Conservation (phyloP, 1,284 basidiomycete genomes). For the Pisolithus thermaeus region DNA sequence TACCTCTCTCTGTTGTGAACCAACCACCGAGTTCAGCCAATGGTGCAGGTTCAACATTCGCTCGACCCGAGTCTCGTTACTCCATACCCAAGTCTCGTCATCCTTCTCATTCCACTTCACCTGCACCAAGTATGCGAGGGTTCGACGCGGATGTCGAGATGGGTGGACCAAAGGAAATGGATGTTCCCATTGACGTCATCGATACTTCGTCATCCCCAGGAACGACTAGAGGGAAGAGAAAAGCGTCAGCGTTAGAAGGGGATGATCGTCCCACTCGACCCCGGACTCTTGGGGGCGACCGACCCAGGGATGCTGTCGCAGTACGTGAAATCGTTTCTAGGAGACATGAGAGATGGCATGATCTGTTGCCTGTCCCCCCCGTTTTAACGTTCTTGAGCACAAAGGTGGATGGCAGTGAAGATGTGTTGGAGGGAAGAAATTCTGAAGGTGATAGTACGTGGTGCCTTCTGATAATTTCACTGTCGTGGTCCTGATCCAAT, state of each 20-base stretch:
- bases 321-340: conserved; percentile 45
- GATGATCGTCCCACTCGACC: conserved; percentile 44
- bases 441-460: conserved; percentile 55
- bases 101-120: conserved; percentile 23
- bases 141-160: conserved; percentile 30
- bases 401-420: conserved; percentile 59
- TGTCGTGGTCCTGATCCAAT: conserved; percentile 1
- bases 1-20: not conserved
- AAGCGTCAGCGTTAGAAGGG: conserved; percentile 38
- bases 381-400: conserved; percentile 54
- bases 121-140: conserved; percentile 21
- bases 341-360: conserved; percentile 18
- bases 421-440: conserved; percentile 78
- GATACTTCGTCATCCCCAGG: conserved; percentile 19
- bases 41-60: conserved; percentile 1
- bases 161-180: conserved; percentile 26
- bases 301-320: conserved; percentile 41
- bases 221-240: conserved; percentile 42
- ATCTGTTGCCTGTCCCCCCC: conserved; percentile 42
- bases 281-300: conserved; percentile 69
- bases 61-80: conserved; percentile 12
- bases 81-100: conserved; percentile 14
- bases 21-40: not conserved
- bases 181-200: conserved; percentile 31
- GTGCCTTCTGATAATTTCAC: not conserved